phyloP scores from a whole-genome alignment of 768 basidiomycete species.

The Krasilnikovozyma curviuscula region DNA sequence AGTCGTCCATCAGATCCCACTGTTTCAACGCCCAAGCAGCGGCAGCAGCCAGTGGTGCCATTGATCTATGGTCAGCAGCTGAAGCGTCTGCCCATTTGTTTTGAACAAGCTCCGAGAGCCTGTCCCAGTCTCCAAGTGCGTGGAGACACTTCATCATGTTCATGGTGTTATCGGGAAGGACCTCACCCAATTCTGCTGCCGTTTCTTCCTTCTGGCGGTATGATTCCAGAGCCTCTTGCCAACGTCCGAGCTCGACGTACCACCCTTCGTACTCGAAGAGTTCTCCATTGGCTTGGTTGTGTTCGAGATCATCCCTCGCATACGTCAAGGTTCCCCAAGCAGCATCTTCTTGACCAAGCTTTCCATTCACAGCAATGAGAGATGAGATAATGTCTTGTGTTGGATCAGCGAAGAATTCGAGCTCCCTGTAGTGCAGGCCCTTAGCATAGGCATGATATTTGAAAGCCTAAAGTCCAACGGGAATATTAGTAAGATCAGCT shows the following conservation, averaged over 20 bases:
- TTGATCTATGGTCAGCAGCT: conserved; percentile 61
- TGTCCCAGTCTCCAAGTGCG: conserved; percentile 95
- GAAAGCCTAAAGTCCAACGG: conserved; percentile 41
- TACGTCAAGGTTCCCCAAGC: conserved; percentile 90
- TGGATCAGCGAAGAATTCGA: conserved; percentile 85
- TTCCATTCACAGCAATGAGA: conserved; percentile 87
- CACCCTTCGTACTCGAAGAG: conserved; percentile 69
- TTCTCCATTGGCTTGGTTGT: too few species aligned
- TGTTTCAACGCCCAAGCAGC: conserved; percentile 92
- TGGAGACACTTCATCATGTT: conserved; percentile 92
- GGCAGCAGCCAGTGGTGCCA: conserved; percentile 90
- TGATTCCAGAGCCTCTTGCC: conserved; percentile 68
- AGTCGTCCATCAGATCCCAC: conserved; percentile 97
- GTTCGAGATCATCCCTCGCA: conserved; percentile 44
- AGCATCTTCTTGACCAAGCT: conserved; percentile 88
- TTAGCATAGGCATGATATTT: conserved; percentile 90
- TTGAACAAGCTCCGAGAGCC: conserved; percentile 63
- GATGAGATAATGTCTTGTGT: conserved; percentile 80
- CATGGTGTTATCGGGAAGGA: conserved; percentile 45
- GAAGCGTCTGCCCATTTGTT: conserved; percentile 63
- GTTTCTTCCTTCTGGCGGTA: conserved; percentile 56
- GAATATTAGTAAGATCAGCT: conserved; percentile 11
- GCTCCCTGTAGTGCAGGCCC: conserved; percentile 93
- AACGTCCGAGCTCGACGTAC: conserved; percentile 89
- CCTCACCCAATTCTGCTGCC: conserved; percentile 30